Evolutionary conservation across 495 filamentous ascomycete species (phyloP).

Genomic region (Aspergillus egyptiacus): DNA sequence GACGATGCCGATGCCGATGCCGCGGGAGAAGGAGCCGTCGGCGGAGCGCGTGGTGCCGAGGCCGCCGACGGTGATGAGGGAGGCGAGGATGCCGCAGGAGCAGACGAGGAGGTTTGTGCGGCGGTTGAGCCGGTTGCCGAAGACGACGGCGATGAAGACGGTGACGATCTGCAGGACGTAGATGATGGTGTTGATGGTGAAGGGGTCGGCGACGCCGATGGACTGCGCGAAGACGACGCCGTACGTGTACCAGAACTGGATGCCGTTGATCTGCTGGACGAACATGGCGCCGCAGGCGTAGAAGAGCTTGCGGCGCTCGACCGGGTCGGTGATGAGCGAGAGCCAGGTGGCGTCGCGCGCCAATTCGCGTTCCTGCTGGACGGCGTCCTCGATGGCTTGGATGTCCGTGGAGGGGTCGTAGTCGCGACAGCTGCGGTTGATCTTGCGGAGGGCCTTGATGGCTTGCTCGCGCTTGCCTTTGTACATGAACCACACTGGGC

Average conservation of each 20-base stretch:
- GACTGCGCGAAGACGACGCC: conserved; percentile 35
- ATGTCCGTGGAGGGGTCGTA: conserved; percentile 29
- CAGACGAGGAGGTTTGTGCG: conserved; percentile 28
- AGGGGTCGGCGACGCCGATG: conserved; percentile 30
- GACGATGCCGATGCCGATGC: conserved; percentile 24
- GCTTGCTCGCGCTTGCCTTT: conserved; percentile 22
- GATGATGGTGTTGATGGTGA: conserved; percentile 31
- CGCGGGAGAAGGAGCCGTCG: conserved; percentile 10
- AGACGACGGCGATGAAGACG: conserved; percentile 24
- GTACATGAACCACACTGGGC: conserved; percentile 29
- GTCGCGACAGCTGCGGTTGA: conserved; percentile 22
- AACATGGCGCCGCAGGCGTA: conserved; percentile 31
- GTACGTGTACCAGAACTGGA: conserved; percentile 36
- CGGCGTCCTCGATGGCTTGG: conserved; percentile 16
- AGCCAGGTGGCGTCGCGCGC: conserved; percentile 23
- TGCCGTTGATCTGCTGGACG: conserved; percentile 37
- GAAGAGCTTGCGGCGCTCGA: conserved; percentile 34
- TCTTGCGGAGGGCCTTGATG: conserved; percentile 23
- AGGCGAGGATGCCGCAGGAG: conserved; percentile 24
- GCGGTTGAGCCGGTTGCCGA: conserved; percentile 28
- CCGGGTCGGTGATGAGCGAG: conserved; percentile 25
- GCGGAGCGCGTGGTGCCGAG: conserved; percentile 22
- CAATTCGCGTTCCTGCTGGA: conserved; percentile 18
- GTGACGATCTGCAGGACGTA: conserved; percentile 33
- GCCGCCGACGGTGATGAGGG: conserved; percentile 30